Evolutionary conservation across 768 basidiomycete species (phyloP), one percentile per base, ranked within the genome.

Genomic region (Rhizopogon sp.): DNA sequence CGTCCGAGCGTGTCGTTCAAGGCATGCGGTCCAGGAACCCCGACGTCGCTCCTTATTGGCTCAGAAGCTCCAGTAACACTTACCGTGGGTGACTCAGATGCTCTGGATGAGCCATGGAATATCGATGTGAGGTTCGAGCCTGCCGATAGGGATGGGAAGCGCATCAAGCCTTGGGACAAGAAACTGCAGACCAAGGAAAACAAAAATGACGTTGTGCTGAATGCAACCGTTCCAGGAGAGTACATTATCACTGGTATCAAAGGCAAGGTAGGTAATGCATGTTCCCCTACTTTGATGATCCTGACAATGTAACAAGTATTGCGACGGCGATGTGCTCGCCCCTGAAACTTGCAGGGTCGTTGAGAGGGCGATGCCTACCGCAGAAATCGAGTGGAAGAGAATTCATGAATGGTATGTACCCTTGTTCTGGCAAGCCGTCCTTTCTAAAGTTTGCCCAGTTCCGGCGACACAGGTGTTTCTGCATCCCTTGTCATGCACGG

Each of bases 381-480:
- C 92, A 22, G 87, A 95, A 63, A 90, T 96, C 56, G 82, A 87
- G 70, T 93, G 91, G 84, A 89, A 85, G 62, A 85, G 85, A 49
- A 88, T 95, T 56, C 90, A 93, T 57, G 93, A 95, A 74, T 94
- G 93, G 93, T 91, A 60, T 40, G 39, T 25, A 42, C 25, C 6
- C 50, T 35, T 54, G 3, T 50, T 46, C n/a, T 37, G 43, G 43
- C 41, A 22, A 58, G 43, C 52, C 46, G 58, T 28, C 42, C 28
- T 25, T 31, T 56, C 11, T 56, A 53, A 10, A n/a, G 6, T 50
- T 41, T 39, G 52, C 43, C 35, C 59, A 93, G 90, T 67, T 91
- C 91, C 47, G 89, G 91, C 1, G 95, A 97, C 62, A 93, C 90
- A 16, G 95, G 96, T 7, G 90, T 96, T 45, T 87, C 87, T 11